phyloP scores from a whole-genome alignment of 2,329 filamentous ascomycete genomes.

The Daldinia eschscholtzii region DNA sequence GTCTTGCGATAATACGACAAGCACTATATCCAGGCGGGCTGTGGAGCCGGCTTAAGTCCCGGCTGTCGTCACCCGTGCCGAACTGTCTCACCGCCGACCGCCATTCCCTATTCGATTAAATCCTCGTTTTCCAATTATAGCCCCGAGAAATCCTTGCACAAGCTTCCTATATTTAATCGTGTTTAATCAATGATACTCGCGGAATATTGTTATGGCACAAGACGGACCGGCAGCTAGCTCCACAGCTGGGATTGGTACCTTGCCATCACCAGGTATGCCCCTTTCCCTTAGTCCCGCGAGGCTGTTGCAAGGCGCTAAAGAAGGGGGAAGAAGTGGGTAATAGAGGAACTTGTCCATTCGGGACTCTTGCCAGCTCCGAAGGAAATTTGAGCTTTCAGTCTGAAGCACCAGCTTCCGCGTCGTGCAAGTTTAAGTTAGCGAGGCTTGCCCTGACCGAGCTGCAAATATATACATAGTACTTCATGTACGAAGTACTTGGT shows the following conservation, averaged over 20 bases:
- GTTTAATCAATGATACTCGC: constrained; percentile 22
- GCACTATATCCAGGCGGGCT: constrained; percentile 26
- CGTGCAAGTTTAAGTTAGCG: constrained; percentile 30
- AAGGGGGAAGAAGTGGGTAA: constrained; percentile 37
- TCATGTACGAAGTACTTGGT: constrained; percentile 17
- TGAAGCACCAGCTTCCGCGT: constrained; percentile 35
- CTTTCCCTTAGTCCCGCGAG: constrained; percentile 37
- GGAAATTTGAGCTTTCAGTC: constrained; percentile 39
- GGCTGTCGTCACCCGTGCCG: constrained; percentile 36
- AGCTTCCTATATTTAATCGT: constrained; percentile 23
- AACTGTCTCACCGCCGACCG: constrained; percentile 41
- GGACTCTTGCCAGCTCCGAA: constrained; percentile 44
- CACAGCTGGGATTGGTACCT: constrained; percentile 4
- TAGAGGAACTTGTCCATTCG: constrained; percentile 43
- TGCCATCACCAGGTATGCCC: constrained; percentile 26
- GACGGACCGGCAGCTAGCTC: constrained; percentile 34
- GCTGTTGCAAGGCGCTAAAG: constrained; percentile 41
- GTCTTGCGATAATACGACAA: constrained; percentile 3
- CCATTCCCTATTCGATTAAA: constrained; percentile 16
- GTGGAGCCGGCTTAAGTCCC: constrained; percentile 38
- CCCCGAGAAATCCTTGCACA: constrained; percentile 11
- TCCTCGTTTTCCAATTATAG: constrained; percentile 31
- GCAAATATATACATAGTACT: constrained; percentile 16
- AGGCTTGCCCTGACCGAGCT: constrained; percentile 26
- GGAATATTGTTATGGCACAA: constrained; percentile 36